A percentile compares a stretch with the other conserved stretches of the same genome.
phyloP scores from a whole-genome alignment of 2,329 filamentous ascomycete genomes.

The Cadophora sp. region DNA sequence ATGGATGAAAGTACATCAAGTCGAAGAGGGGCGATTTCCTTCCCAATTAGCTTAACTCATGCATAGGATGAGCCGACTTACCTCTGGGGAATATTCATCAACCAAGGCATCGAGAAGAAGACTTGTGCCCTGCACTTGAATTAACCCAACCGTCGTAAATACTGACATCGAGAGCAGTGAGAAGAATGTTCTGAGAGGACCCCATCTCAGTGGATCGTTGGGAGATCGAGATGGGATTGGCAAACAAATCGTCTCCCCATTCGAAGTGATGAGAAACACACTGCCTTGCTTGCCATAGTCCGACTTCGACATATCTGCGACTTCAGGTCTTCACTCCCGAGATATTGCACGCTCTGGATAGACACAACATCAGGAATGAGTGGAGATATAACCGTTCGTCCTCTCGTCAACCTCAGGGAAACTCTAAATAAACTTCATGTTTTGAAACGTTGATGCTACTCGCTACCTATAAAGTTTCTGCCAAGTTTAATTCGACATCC shows the following conservation, averaged over 20 bases:
- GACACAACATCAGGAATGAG: neutral
- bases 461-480: neutral
- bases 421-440: slow-evolving; percentile 1
- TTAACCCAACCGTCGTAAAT: slow-evolving; percentile 35
- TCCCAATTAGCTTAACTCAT: neutral
- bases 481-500: neutral
- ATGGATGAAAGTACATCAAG: slow-evolving; percentile 41
- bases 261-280: slow-evolving; percentile 46
- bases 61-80: slow-evolving; percentile 16
- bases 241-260: slow-evolving; percentile 43
- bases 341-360: neutral
- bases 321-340: neutral
- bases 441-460: slow-evolving; percentile 7
- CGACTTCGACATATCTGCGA: neutral
- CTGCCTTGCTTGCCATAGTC: slow-evolving; percentile 25
- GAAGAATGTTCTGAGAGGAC: slow-evolving; percentile 30
- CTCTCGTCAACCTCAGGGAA: neutral
- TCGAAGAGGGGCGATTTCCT: slow-evolving; percentile 41
- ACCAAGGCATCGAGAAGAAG: slow-evolving; percentile 34
- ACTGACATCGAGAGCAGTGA: slow-evolving; percentile 34
- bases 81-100: slow-evolving; percentile 36
- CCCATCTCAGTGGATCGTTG: slow-evolving; percentile 45
- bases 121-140: slow-evolving; percentile 39
- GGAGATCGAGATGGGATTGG: slow-evolving; percentile 46
- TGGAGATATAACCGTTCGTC: slow-evolving; percentile 11